These are phyloP conservation scores for Lonicera japonica DNA, from an alignment of 129 eudicot genomes.

Conservation along the genomic window DNA sequence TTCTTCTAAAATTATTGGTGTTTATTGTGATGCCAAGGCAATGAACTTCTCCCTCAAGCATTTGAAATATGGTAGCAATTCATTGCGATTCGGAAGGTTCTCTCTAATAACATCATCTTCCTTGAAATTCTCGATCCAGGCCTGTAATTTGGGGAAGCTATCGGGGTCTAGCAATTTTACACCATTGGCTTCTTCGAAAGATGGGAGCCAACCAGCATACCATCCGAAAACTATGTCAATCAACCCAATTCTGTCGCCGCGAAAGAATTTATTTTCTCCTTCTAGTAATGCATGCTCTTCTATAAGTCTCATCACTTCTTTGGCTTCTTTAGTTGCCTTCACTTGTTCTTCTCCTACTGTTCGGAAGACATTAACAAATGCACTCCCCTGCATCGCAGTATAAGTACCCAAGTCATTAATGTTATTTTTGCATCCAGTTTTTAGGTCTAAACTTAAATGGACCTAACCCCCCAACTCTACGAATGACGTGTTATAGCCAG, in stretches of 20 bases:
- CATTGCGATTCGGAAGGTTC: constrained; percentile 16
- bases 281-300: constrained; percentile 16
- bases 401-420: too few species aligned
- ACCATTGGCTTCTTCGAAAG: constrained; percentile 14
- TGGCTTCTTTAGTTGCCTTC: constrained; percentile 13
- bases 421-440: too few species aligned
- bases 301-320: constrained; percentile 6
- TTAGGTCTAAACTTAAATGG: too few species aligned
- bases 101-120: constrained; percentile 10
- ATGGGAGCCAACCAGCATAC: constrained; percentile 8
- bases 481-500: too few species aligned
- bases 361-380: not conserved
- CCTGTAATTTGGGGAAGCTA: constrained; percentile 17
- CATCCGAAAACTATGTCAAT: constrained; percentile 12
- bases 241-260: constrained; percentile 21
- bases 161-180: constrained; percentile 14
- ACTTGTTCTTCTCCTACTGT: not conserved
- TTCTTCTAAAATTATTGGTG: too few species aligned
- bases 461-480: too few species aligned
- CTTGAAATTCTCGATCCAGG: constrained; percentile 15
- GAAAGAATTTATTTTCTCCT: constrained; percentile 7
- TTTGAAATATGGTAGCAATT: constrained; percentile 6
- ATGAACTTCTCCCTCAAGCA: constrained; percentile 4
- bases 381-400: not conserved
- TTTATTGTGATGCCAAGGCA: not conserved